Percentiles rank a stretch among this genome's conserved stretches.
phyloP scores from a whole-genome alignment of 2,329 filamentous ascomycete species.

The Pezicula radicicola region DNA sequence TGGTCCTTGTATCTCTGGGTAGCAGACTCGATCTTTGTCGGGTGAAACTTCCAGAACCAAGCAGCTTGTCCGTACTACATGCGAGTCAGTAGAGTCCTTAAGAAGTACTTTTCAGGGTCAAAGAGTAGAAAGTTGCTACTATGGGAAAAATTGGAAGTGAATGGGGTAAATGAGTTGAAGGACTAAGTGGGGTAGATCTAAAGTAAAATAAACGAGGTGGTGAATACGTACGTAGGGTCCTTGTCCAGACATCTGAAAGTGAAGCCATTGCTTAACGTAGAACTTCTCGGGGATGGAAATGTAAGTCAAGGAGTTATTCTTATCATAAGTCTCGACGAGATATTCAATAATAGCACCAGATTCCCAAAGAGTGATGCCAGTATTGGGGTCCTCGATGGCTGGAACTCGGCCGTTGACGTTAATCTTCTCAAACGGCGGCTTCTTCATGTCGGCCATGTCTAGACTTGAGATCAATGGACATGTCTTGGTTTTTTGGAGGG shows the following conservation, averaged over 20 bases:
- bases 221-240: slow-evolving; percentile 26
- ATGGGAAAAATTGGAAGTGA: too few relatives aligned
- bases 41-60: slow-evolving; percentile 29
- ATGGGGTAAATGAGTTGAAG: too few relatives aligned
- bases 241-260: slow-evolving; percentile 34
- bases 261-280: slow-evolving; percentile 31
- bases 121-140: too few relatives aligned
- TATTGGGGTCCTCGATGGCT: slow-evolving; percentile 32
- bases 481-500: slow-evolving; percentile 18
- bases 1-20: slow-evolving; percentile 39
- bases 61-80: slow-evolving; percentile 28
- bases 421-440: slow-evolving; percentile 29
- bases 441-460: slow-evolving; percentile 34
- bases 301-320: slow-evolving; percentile 30
- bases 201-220: too few relatives aligned
- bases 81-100: too few relatives aligned
- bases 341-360: slow-evolving; percentile 41
- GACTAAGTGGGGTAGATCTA: too few relatives aligned
- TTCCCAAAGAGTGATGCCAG: slow-evolving; percentile 39
- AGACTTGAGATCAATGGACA: background rate
- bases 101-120: too few relatives aligned
- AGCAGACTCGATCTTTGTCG: slow-evolving; percentile 38
- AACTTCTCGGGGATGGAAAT: slow-evolving; percentile 25
- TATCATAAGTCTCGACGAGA: slow-evolving; percentile 36
- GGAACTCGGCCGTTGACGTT: slow-evolving; percentile 23